Percentiles rank a stretch among this genome's conserved stretches.
phyloP scores from a whole-genome alignment of 2,329 filamentous ascomycete species.

The Colletotrichum caudatum region DNA sequence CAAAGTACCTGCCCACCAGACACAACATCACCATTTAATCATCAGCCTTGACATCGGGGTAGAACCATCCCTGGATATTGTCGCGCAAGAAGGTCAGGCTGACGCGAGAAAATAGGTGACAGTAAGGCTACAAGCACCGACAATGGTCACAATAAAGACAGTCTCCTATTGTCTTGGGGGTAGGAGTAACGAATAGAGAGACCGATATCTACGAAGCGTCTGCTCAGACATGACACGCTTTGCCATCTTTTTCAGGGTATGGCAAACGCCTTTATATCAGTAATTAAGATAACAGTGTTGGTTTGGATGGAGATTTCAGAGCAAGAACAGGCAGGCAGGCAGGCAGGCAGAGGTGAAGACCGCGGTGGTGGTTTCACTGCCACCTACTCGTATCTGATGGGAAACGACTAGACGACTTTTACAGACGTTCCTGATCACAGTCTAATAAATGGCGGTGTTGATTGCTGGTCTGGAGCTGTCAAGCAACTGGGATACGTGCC shows the following conservation, averaged over 20 bases:
- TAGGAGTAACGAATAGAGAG: too few relatives aligned
- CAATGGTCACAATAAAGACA: too few relatives aligned
- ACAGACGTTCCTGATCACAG: not conserved
- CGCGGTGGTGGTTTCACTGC: not conserved
- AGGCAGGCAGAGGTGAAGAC: not conserved
- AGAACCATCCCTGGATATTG: not conserved
- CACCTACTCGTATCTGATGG: not conserved
- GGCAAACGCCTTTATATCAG: not conserved
- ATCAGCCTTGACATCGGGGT: too few relatives aligned
- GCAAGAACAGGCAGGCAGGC: too few relatives aligned
- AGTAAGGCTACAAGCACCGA: too few relatives aligned
- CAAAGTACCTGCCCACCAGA: not conserved
- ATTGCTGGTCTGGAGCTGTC: not conserved
- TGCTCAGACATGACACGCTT: not conserved
- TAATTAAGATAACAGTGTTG: not conserved
- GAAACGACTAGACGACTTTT: not conserved
- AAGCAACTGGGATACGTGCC: not conserved
- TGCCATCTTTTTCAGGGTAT: not conserved
- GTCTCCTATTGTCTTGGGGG: too few relatives aligned
- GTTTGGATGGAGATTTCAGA: not conserved
- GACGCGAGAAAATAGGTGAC: not conserved
- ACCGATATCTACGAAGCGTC: too few relatives aligned
- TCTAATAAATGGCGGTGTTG: not conserved
- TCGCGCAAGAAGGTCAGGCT: not conserved
- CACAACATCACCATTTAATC: not conserved